Evolutionary conservation across 371 early-diverging fungal genomes (phyloP), one percentile per base, ranked within the genome.

Genomic region (Mucor lusitanicus): DNA sequence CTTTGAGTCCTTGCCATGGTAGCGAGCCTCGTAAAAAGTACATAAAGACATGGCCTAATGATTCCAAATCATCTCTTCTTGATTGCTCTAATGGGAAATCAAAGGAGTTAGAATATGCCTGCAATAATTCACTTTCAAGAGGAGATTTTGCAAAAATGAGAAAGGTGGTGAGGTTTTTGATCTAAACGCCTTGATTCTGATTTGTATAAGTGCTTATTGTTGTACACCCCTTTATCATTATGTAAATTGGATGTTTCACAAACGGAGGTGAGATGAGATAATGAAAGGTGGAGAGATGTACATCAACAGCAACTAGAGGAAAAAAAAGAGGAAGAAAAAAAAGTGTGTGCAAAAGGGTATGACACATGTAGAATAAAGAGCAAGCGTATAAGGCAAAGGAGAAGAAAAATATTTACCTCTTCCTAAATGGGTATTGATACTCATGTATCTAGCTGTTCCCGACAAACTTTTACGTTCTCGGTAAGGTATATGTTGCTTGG

Each of bases 1-100:
- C 99, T 84, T 97, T 98, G 19, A 99, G 82, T 5, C 97, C 97
- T 81, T 99, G 99, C 99, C 99, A 99, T 7, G 99, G 99, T 40
- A 99, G 83, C n/a, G 91, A 89, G 12, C 99, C 99, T 60, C 98
- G 92, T 68, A 97, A 80, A 73, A 99, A 99, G 87, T 99, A 99
- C 90, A 99, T 94, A 67, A 99, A 94, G 19, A 99, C 99, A 83
- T 99, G 99, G 5, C 98, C 99, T 63, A 99, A 88, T 32, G 98
- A 92, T 79, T 99, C 99, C 59, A 99, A 83, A 80, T 99, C 99
- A 82, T 99, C 99, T 63, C 99, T 90, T 67, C 99, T 90, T 37
- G 95, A 94, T 86, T 97, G 97, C 73, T 99, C 99, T 91, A 57
- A 23, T 15, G 25, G n/a, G 12, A 65, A 46, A 58, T 46, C 23